These are phyloP conservation scores for Phytophthora syringae DNA, from an alignment of 352 stramenopile genomes.

Conservation along the genomic window DNA sequence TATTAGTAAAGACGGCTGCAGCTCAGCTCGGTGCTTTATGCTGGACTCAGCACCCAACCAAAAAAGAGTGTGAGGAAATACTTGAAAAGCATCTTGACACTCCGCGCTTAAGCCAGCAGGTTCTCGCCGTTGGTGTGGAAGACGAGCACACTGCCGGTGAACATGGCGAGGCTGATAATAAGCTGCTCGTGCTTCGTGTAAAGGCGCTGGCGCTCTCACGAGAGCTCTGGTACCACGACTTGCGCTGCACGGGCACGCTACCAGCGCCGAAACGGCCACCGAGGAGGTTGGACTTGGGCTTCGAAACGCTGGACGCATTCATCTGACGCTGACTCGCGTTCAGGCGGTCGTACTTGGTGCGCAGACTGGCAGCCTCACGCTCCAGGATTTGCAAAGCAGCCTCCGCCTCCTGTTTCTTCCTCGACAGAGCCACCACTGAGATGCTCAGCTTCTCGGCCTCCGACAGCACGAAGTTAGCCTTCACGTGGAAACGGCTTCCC, in stretches of 20 bases:
- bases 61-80: slow-evolving; percentile 22
- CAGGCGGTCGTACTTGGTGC: slow-evolving; percentile 84
- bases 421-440: slow-evolving; percentile 73
- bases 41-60: slow-evolving; percentile 18
- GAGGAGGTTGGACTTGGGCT: slow-evolving; percentile 66
- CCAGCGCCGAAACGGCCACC: slow-evolving; percentile 54
- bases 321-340: slow-evolving; percentile 80
- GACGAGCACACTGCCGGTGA: slow-evolving; percentile 70
- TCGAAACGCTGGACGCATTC: slow-evolving; percentile 55
- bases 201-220: slow-evolving; percentile 68
- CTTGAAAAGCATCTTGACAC: slow-evolving; percentile 8
- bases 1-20: slow-evolving; percentile 36
- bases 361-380: slow-evolving; percentile 75
- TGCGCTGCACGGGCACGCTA: slow-evolving; percentile 45
- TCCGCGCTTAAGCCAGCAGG: slow-evolving; percentile 53
- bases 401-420: slow-evolving; percentile 85
- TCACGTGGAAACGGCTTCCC: slow-evolving; percentile 69
- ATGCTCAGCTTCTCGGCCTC: slow-evolving; percentile 81
- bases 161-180: slow-evolving; percentile 77
- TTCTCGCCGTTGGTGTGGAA: slow-evolving; percentile 90
- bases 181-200: slow-evolving; percentile 78
- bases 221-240: slow-evolving; percentile 70
- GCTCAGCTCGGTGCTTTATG: slow-evolving; percentile 15
- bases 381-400: slow-evolving; percentile 66
- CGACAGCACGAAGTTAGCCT: slow-evolving; percentile 73